Evolutionary conservation across 129 eudicot species (phyloP), one percentile per base, ranked within the genome.

Genomic region (Tagetes erecta): DNA sequence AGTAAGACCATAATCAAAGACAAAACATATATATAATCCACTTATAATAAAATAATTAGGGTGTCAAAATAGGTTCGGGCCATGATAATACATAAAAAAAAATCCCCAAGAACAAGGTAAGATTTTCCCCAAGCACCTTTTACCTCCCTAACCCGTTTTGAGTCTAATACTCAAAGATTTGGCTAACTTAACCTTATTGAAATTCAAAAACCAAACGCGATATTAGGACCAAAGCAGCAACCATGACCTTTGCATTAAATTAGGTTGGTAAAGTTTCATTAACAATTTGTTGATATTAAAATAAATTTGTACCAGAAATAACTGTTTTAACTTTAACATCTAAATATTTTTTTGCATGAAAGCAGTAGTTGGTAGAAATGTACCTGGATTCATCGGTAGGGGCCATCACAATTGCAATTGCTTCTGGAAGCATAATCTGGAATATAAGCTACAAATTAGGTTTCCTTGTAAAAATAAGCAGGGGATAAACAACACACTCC

Each of bases 371-470:
- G 27, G 62, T 31, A 71, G 40, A 63, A 72, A 35, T 47, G 41
- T 75, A 95, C 99, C 99, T 86, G 76, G 92, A 82, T 85, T 89
- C 77, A 77, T 95, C 99, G 0, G 93, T 87, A 45, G 99, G 99
- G 47, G 99, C 99, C 99, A 95, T 95, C 65, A 95, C 99, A 83
- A 95, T 95, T 83, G 99, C 99, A 72, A 95, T 82, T 70, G 99
- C 99, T 87, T 95, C 99, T 52, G 99, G 99, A 75, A 95, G 85
- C 99, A 95, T 95, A 64, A 95, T 84, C 99, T 95, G 86, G 52
- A 59, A 58, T 37, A 57, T 58, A 36, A 8, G 72, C 57, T 41
- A 46, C 51, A 64, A 35, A n/a, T 64, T 46, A 52, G 58, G 63
- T 47, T 70, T 37, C 9, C 50, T 39, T 49, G 31, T 53, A 60